Conservation (phyloP, 2,329 filamentous ascomycete genomes). For the Penicillium aurantiogriseum region DNA sequence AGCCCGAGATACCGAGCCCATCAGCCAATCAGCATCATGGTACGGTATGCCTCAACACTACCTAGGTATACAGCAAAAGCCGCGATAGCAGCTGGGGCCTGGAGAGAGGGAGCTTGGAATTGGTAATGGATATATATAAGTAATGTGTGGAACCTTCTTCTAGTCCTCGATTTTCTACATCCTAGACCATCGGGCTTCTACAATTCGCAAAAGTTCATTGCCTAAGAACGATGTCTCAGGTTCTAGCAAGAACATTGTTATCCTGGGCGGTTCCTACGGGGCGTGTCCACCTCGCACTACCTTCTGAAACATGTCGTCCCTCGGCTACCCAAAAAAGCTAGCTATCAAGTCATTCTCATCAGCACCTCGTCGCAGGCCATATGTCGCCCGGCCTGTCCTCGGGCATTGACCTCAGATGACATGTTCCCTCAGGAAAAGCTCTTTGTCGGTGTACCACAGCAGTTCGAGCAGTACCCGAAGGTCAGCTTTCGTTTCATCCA, state of each 20-base stretch:
- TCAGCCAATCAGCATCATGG: background rate
- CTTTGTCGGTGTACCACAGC: slow-evolving; percentile 41
- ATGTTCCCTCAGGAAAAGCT: slow-evolving; percentile 48
- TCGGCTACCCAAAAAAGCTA: slow-evolving; percentile 32
- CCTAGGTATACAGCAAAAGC: background rate
- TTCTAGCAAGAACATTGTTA: slow-evolving; percentile 27
- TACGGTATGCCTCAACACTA: background rate
- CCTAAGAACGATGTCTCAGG: background rate
- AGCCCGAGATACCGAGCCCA: background rate
- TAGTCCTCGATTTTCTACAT: background rate
- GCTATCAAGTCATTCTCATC: slow-evolving; percentile 47
- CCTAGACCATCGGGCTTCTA: background rate
- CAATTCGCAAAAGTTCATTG: background rate
- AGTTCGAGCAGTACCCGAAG: slow-evolving; percentile 43
- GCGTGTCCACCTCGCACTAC: slow-evolving; percentile 54
- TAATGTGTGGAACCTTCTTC: background rate
- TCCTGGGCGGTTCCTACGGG: slow-evolving; percentile 57
- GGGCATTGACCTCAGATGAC: slow-evolving; percentile 48
- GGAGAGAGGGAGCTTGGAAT: background rate
- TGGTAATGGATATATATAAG: background rate
- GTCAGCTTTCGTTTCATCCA: slow-evolving; percentile 45
- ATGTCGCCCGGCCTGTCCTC: slow-evolving; percentile 48
- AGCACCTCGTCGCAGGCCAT: slow-evolving; percentile 44
- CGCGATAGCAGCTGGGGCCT: background rate
- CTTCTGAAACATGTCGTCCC: slow-evolving; percentile 54